Evolutionary conservation across 345 rosid species (phyloP).

Genomic region (Kandelia obovata): DNA sequence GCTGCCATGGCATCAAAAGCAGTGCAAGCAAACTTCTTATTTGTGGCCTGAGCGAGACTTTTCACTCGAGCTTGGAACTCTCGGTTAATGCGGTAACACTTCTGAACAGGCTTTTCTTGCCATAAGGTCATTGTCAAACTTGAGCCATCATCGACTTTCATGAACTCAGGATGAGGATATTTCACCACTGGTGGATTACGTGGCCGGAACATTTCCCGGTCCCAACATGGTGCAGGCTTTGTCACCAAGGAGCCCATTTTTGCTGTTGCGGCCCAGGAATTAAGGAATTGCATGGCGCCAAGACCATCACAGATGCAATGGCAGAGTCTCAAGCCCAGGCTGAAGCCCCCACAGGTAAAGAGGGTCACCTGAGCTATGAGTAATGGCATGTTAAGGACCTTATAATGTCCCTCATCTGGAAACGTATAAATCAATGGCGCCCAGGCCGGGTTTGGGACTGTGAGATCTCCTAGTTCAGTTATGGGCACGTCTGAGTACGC

Average conservation of each 20-base stretch:
- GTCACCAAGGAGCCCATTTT: conserved; percentile 48
- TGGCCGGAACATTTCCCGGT: conserved; percentile 57
- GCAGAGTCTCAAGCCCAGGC: conserved; percentile 80
- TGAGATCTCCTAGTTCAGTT: conserved; percentile 66
- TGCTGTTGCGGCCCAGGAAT: conserved; percentile 71
- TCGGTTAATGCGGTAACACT: conserved; percentile 61
- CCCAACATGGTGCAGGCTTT: conserved; percentile 75
- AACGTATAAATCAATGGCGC: conserved; percentile 59
- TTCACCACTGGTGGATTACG: conserved; percentile 60
- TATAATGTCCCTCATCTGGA: conserved; percentile 72
- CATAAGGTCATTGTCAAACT: conserved; percentile 60
- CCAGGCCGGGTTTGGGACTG: conserved; percentile 91
- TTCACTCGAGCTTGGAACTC: conserved; percentile 66
- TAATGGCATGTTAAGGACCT: conserved; percentile 72
- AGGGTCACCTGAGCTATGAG: conserved; percentile 76
- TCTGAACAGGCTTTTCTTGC: conserved; percentile 65
- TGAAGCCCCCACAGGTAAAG: conserved; percentile 79
- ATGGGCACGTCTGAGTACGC: conserved; percentile 53
- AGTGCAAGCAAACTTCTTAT: conserved; percentile 41
- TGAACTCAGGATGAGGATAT: conserved; percentile 64
- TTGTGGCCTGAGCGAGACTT: conserved; percentile 43
- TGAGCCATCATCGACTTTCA: conserved; percentile 65
- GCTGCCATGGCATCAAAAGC: conserved; percentile 88
- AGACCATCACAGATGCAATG: conserved; percentile 89
- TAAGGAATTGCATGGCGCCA: conserved; percentile 89